Evolutionary conservation across 106 monocot genomes (phyloP).

Genomic region (Agapanthus africanus): DNA sequence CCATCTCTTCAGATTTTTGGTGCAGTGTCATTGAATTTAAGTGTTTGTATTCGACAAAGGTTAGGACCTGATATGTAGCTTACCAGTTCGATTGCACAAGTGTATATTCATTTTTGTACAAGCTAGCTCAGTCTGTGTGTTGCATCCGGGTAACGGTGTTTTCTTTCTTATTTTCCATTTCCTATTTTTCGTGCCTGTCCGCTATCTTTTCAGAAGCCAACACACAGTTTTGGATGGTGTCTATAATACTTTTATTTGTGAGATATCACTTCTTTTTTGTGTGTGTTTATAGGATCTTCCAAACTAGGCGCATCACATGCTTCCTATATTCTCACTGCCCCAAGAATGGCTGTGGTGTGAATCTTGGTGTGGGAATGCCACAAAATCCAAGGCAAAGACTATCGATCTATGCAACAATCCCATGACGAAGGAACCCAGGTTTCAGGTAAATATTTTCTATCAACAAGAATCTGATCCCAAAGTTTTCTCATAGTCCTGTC

Average conservation of each 20-base stretch:
- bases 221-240: background rate
- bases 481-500: background rate
- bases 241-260: background rate
- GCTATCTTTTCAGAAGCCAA: background rate
- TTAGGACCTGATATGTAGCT: background rate
- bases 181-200: background rate
- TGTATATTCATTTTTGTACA: background rate
- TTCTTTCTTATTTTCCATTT: no score
- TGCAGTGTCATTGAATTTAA: background rate
- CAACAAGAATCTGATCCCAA: background rate
- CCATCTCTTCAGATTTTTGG: background rate
- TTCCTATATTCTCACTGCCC: constrained; percentile 95
- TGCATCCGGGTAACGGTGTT: background rate
- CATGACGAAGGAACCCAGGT: constrained; percentile 98
- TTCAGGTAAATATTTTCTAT: constrained; percentile 43
- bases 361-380: constrained; percentile 97
- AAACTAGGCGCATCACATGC: constrained; percentile 92
- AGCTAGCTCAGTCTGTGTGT: background rate
- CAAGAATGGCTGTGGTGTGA: constrained; percentile 99
- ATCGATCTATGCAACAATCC: constrained; percentile 97
- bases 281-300: constrained; percentile 79
- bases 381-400: constrained; percentile 84
- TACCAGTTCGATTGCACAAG: background rate
- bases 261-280: background rate
- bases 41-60: background rate